Evolutionary conservation across 352 stramenopile genomes (phyloP).

Genomic region (Phytophthora citricola): DNA sequence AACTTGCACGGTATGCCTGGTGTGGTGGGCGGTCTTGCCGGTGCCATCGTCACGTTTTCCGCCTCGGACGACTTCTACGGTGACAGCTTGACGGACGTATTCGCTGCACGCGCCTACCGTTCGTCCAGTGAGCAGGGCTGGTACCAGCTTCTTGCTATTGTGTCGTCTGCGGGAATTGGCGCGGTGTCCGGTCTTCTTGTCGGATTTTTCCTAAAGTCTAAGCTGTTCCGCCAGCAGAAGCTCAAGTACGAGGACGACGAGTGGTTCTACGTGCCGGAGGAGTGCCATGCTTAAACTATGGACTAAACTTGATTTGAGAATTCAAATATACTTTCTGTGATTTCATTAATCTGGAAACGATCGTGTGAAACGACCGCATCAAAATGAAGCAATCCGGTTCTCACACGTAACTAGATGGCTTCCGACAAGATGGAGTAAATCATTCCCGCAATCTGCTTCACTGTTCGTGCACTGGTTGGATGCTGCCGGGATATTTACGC

Average conservation of each 20-base stretch:
- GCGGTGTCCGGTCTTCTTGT: constrained; percentile 39
- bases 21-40: constrained; percentile 65
- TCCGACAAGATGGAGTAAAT: too few species aligned
- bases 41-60: constrained; percentile 57
- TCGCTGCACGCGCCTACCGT: constrained; percentile 51
- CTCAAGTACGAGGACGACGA: constrained; percentile 72
- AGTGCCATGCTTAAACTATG: constrained; percentile 20
- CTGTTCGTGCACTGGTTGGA: too few species aligned
- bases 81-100: constrained; percentile 51
- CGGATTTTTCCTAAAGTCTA: constrained; percentile 49
- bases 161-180: constrained; percentile 50
- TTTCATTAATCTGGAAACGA: constrained; percentile 2
- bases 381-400: too few species aligned
- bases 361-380: too few species aligned
- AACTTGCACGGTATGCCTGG: constrained; percentile 86
- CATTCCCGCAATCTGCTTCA: too few species aligned
- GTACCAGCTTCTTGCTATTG: constrained; percentile 69
- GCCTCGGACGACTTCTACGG: constrained; percentile 64
- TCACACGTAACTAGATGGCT: too few species aligned
- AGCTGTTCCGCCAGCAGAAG: constrained; percentile 62
- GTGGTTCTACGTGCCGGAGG: constrained; percentile 66
- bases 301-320: background rate
- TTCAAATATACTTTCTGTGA: constrained; percentile 15
- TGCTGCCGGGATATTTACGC: too few species aligned
- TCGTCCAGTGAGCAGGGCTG: constrained; percentile 50